phyloP scores from a whole-genome alignment of 345 rosid species.

The Hibiscus tridactylites region DNA sequence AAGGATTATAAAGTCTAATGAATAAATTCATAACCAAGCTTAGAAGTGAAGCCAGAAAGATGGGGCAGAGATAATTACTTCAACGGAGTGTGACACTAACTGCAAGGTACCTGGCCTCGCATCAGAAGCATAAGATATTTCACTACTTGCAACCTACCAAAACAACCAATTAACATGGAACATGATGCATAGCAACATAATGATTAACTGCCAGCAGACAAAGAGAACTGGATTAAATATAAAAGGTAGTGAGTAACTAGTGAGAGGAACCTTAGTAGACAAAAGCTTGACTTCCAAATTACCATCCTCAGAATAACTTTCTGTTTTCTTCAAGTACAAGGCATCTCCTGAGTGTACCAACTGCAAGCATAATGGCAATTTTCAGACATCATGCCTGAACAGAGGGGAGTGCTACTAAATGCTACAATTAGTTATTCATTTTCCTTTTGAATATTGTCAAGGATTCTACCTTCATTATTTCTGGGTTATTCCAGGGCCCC shows the following conservation, averaged over 20 bases:
- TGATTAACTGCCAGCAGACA: constrained; percentile 9
- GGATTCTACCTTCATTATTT: constrained; percentile 65
- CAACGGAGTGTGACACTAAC: constrained; percentile 14
- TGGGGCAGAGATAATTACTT: background rate
- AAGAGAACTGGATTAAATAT: constrained; percentile 2
- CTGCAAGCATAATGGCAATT: constrained; percentile 26
- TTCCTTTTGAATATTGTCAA: constrained; percentile 4
- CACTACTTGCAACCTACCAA: constrained; percentile 31
- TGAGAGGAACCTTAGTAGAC: constrained; percentile 38
- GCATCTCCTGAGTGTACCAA: constrained; percentile 56
- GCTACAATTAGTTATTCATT: background rate
- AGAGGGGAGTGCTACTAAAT: background rate
- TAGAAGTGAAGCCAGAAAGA: background rate
- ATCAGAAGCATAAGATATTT: constrained; percentile 24
- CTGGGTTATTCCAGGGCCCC: constrained; percentile 91
- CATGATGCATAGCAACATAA: constrained; percentile 9
- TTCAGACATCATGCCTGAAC: background rate
- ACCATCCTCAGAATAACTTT: constrained; percentile 40
- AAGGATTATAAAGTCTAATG: background rate
- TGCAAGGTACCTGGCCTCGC: constrained; percentile 24
- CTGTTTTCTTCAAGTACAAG: constrained; percentile 40
- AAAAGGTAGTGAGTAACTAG: background rate
- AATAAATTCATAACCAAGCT: background rate
- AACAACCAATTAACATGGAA: background rate
- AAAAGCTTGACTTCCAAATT: constrained; percentile 39